Percentiles rank a stretch among this genome's conserved stretches.
Evolutionary conservation across 2,329 filamentous ascomycete genomes (phyloP).

Genomic region (Ascocoryne sarcoides): DNA sequence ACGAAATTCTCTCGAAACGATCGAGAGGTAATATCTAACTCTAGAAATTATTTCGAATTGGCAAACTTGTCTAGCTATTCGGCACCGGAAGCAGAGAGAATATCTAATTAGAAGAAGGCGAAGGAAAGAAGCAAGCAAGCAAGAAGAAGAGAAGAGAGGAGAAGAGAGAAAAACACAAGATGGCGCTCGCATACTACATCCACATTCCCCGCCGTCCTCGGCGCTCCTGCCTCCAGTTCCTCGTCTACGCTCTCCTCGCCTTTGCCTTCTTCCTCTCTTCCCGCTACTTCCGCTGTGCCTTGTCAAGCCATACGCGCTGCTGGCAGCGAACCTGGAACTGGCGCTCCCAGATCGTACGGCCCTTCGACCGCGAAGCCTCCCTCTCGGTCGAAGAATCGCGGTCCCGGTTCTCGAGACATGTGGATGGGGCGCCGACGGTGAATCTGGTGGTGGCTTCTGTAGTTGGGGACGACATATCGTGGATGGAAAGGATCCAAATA

Average conservation of each 20-base stretch:
- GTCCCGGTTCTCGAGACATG: background rate
- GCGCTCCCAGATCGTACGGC: background rate
- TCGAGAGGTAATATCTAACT: no score
- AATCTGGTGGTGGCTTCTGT: slow-evolving; percentile 10
- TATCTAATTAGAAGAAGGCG: no score
- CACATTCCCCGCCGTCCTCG: background rate
- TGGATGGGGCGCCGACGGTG: slow-evolving; percentile 3
- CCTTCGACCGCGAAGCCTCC: background rate
- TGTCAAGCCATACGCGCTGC: background rate
- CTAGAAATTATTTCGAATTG: no score
- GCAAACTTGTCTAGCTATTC: no score
- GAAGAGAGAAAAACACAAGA: background rate
- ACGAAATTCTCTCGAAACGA: no score
- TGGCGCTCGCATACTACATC: background rate
- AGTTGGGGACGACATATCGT: slow-evolving; percentile 1
- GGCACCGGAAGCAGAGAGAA: no score
- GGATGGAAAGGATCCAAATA: slow-evolving; percentile 5
- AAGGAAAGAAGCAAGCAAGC: no score
- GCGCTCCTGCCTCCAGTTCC: background rate
- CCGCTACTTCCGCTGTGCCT: background rate
- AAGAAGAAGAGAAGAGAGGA: background rate
- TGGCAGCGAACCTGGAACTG: background rate
- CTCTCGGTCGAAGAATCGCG: background rate
- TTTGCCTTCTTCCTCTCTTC: background rate
- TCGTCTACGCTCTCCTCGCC: background rate